These are phyloP conservation scores for Chaetomiaceae sp. DNA, from an alignment of 2,329 filamentous ascomycete genomes.

Conservation along the genomic window DNA sequence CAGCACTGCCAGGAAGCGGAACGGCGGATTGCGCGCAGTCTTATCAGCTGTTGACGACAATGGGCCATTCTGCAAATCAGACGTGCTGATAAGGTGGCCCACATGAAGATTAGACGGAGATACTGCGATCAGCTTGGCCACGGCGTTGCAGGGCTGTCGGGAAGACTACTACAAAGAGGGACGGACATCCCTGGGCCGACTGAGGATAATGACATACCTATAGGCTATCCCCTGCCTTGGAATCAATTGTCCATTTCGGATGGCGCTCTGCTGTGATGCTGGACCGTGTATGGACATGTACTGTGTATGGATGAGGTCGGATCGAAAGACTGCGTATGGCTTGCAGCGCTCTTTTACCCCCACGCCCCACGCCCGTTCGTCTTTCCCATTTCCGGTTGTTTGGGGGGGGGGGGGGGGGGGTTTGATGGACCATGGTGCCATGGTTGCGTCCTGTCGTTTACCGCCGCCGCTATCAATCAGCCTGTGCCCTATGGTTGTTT, in stretches of 20 bases:
- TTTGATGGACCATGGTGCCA: too few species aligned
- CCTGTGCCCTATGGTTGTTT: not conserved
- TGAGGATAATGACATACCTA: too few species aligned
- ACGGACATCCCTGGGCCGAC: too few species aligned
- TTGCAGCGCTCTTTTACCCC: not conserved
- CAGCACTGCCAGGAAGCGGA: slow-evolving; percentile 13
- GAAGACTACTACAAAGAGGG: too few species aligned
- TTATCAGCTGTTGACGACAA: slow-evolving; percentile 23
- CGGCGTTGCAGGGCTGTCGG: not conserved
- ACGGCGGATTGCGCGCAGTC: slow-evolving; percentile 11
- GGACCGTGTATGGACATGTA: too few species aligned
- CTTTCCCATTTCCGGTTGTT: not conserved
- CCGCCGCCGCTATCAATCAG: too few species aligned
- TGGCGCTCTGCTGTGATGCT: too few species aligned
- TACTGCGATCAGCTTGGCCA: slow-evolving; percentile 13
- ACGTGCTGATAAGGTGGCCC: slow-evolving; percentile 24
- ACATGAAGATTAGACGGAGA: slow-evolving; percentile 23
- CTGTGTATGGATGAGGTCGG: too few species aligned
- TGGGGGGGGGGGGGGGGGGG: not conserved
- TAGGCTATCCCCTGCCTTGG: too few species aligned
- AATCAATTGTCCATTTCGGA: too few species aligned
- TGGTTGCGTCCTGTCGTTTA: too few species aligned
- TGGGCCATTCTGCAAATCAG: slow-evolving; percentile 21
- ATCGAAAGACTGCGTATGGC: not conserved
- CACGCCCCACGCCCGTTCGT: not conserved